phyloP scores from a whole-genome alignment of 768 basidiomycete species.

The Suillus sp. region DNA sequence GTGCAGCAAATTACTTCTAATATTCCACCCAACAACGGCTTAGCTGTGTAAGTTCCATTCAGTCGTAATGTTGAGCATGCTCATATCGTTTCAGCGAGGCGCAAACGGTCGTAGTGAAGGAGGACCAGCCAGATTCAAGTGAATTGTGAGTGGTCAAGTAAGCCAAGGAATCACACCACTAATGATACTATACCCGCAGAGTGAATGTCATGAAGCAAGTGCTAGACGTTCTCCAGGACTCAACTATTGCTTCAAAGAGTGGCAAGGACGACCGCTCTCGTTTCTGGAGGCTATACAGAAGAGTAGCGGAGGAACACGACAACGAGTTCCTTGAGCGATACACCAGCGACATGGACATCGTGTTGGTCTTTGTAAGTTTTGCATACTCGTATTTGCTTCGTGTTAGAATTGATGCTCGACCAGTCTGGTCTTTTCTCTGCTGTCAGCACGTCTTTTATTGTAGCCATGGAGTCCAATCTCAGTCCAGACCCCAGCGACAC shows the following conservation, averaged over 20 bases:
- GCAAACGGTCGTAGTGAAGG: too few relatives aligned
- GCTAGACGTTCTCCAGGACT: neutral
- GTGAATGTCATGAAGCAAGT: neutral
- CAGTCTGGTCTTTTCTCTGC: constrained; percentile 19
- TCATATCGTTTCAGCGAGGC: too few relatives aligned
- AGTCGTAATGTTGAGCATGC: too few relatives aligned
- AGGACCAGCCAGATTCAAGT: neutral
- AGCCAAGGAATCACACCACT: neutral
- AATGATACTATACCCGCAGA: neutral
- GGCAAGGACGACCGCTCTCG: neutral
- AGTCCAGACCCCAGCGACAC: constrained; percentile 16
- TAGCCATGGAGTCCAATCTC: constrained; percentile 13
- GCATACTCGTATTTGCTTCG: neutral
- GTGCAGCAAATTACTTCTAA: too few relatives aligned
- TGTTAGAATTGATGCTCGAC: neutral
- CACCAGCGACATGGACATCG: constrained; percentile 16
- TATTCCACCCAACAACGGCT: too few relatives aligned
- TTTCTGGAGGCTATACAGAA: too few relatives aligned
- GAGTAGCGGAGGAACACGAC: too few relatives aligned
- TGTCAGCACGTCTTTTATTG: constrained; percentile 17
- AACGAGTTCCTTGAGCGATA: too few relatives aligned
- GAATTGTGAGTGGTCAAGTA: neutral
- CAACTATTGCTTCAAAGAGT: neutral
- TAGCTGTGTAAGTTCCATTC: too few relatives aligned
- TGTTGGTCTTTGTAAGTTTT: constrained; percentile 24